Base-by-base conservation (phyloP, 306 rosid genomes). In the Medicago arabica region DNA sequence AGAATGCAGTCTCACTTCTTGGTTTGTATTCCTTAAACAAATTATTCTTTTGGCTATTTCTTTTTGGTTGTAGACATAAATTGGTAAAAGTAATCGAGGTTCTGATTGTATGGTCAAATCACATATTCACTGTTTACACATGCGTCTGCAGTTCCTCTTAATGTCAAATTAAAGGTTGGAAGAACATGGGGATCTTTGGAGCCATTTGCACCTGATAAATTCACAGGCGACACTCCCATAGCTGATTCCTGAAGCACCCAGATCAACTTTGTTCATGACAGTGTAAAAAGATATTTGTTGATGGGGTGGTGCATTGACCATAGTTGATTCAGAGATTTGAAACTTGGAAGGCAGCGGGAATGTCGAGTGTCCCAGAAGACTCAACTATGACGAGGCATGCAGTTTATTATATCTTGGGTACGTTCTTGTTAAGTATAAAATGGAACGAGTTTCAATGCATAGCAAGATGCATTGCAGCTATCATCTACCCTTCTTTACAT, bases 101-200 rank as follows among this genome's bases (percentile, higher is more conserved):
- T 68, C 49, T 74, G 54, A 16, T 28, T 69, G 39, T 58, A 49
- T 64, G 69, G 25, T 61, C 58, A 59, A 79, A 57, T 64, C 63
- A 40, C 10, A 15, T 47, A 57, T 80, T 81, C 47, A 58, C 60
- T 65, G 75, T 77, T 55, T 79, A 55, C 53, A n/a, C 65, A 60
- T 77, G 76, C 67, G 44, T 80, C 46, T 79, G 78, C 93, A 95
- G 97, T 92, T 86, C 97, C 99, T 68, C 83, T 95, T 88, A 87
- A 68, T 43, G 97, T 89, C 77, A 92, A 95, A 84, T 78, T 95
- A 72, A 86, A 90, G 85, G 86, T 90, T 71, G 97, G 99, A 79
- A 88, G 86, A 89, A 84, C 96, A 36, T 95, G 98, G 99, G 99
- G 99, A 78, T 87, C 99, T 57, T 76, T 95, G 88, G 96, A 89